phyloP scores from a whole-genome alignment of 306 rosid species.

The cucumber (Cucumis sativus) region Cucumber_9930_V3 NC_026658.2:4122001-4122500 shows the following conservation, averaged over 20 bases:
- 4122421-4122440: slow-evolving; percentile 26
- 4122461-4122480: slow-evolving; percentile 63
- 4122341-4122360: slow-evolving; percentile 58
- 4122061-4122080: slow-evolving; percentile 15
- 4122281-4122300: slow-evolving; percentile 71
- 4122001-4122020: background rate
- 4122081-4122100: slow-evolving; percentile 97
- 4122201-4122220: slow-evolving; percentile 93
- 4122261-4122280: slow-evolving; percentile 91
- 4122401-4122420: slow-evolving; percentile 54
- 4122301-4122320: slow-evolving; percentile 34
- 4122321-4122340: slow-evolving; percentile 51
- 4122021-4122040: background rate
- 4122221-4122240: slow-evolving; percentile 90
- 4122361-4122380: slow-evolving; percentile 72
- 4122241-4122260: slow-evolving; percentile 74
- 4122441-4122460: slow-evolving; percentile 50
- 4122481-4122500: slow-evolving; percentile 68
- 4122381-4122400: slow-evolving; percentile 26
- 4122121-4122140: slow-evolving; percentile 71
- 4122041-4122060: slow-evolving; percentile 3
- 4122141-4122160: slow-evolving; percentile 89
- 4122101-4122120: slow-evolving; percentile 77
- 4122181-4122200: slow-evolving; percentile 44
- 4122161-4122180: slow-evolving; percentile 87